Conservation (phyloP, 768 basidiomycete species). For the Kwoniella shandongensis region DNA sequence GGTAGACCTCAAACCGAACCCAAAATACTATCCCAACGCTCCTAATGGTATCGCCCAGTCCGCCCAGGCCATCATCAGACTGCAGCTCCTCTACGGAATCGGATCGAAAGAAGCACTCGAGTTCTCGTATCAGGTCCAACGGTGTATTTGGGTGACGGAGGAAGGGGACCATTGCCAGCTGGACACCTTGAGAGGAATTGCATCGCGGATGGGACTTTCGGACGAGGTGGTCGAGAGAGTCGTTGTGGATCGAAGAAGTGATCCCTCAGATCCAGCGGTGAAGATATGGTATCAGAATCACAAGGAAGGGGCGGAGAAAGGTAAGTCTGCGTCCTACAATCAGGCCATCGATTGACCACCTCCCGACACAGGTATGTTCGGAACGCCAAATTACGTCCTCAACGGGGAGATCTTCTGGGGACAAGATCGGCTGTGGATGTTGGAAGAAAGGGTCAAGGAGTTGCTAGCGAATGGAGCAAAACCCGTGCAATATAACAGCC, state of each 20-base stretch:
- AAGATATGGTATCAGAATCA: slow-evolving; percentile 32
- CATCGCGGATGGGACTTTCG: slow-evolving; percentile 18
- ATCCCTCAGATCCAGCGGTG: slow-evolving; percentile 25
- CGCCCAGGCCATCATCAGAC: slow-evolving; percentile 36
- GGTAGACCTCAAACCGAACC: slow-evolving; percentile 24
- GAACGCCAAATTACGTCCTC: slow-evolving; percentile 42
- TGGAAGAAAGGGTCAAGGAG: slow-evolving; percentile 32
- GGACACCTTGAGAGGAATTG: slow-evolving; percentile 23
- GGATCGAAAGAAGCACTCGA: slow-evolving; percentile 25
- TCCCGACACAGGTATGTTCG: slow-evolving; percentile 41
- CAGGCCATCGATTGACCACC: neutral
- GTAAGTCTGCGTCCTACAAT: slow-evolving; percentile 19
- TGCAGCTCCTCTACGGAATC: slow-evolving; percentile 27
- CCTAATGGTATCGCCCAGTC: slow-evolving; percentile 30
- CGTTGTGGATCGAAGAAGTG: slow-evolving; percentile 27
- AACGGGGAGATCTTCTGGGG: slow-evolving; percentile 48
- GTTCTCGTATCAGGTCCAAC: slow-evolving; percentile 34
- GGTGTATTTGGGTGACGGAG: slow-evolving; percentile 40
- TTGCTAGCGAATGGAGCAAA: slow-evolving; percentile 25
- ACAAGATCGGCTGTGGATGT: slow-evolving; percentile 35
- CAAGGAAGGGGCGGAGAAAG: slow-evolving; percentile 30
- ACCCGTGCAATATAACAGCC: slow-evolving; percentile 16
- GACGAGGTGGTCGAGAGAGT: slow-evolving; percentile 21
- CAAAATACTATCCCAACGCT: slow-evolving; percentile 34
- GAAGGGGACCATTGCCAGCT: slow-evolving; percentile 30